These are phyloP conservation scores for Claviceps pusilla DNA, from an alignment of 2,329 filamentous ascomycete species.

Conservation along the genomic window DNA sequence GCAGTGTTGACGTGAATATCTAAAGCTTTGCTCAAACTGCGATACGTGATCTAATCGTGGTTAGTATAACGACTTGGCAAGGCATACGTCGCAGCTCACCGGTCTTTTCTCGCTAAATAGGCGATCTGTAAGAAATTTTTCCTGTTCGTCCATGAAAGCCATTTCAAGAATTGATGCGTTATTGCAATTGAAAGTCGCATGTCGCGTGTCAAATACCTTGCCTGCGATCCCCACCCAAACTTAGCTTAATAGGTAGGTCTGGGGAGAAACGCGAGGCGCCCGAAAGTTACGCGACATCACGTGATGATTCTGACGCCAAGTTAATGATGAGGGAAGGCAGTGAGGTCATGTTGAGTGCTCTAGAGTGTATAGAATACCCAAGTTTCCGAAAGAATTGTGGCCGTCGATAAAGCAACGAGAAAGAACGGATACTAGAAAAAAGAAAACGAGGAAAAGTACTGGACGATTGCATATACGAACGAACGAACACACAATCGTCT, in stretches of 20 bases:
- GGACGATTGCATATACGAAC: not conserved
- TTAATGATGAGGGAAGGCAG: not conserved
- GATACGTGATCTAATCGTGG: slow-evolving; percentile 61
- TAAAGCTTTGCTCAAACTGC: slow-evolving; percentile 64
- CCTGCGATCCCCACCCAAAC: not conserved
- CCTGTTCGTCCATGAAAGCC: slow-evolving; percentile 43
- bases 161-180: not conserved
- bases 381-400: no score
- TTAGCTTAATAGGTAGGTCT: not conserved
- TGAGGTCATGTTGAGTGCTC: not conserved
- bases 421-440: not conserved
- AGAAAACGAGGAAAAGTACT: not conserved
- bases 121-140: slow-evolving; percentile 57
- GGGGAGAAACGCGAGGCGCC: not conserved
- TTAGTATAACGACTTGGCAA: not conserved
- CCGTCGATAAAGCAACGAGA: not conserved
- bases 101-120: slow-evolving; percentile 62
- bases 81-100: slow-evolving; percentile 30
- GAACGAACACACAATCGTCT: no score
- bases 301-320: slow-evolving; percentile 11
- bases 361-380: not conserved
- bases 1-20: slow-evolving; percentile 75
- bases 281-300: slow-evolving; percentile 20
- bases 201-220: not conserved
- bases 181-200: not conserved